Base-by-base conservation (phyloP, 108 stramenopile species). In the Fistulifera solaris region DNA sequence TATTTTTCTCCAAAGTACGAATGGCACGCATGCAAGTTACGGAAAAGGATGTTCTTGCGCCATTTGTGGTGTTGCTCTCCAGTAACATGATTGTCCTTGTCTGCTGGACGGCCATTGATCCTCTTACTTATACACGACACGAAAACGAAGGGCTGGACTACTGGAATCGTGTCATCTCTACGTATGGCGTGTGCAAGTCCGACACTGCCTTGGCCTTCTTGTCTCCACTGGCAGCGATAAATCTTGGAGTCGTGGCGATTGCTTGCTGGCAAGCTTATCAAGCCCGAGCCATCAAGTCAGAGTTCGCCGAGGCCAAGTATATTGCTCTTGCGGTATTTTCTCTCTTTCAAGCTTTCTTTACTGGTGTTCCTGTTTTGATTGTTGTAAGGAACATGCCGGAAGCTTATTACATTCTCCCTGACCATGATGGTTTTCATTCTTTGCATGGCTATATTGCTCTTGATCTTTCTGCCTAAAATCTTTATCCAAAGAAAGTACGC, bases 21-120 rank as follows among this genome's bases (percentile, higher is more conserved):
- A 16, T 45, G 17, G 50, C 44, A 26, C 58, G 63, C 18, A 26
- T 59, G 11, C 19, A 42, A 28, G 67, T 84, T 8, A 54, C 47
- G 38, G 57, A 53, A 11, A 58, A 52, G 47, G 77, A 80, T 44
- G 83, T 80, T 12, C 59, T 84, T 5, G 28, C 48, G 12, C 83
- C 83, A 3, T 73, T 77, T 40, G 38, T 57, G 11, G 23, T 63
- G 12, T 19, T 84, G 1, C 27, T 84, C 40, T 31, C 63, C 4
- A 42, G 46, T 0, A 80, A 73, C 48, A 16, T 64, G 2, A 48
- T 63, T 7, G 46, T 77, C 1, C 44, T 83, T 38, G 39, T 65
- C 48, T 49, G 28, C 15, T 83, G 82, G 82, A 78, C 77, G 22
- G 31, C 59, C 10, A 15, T 80, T 1, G 72, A 73, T 52, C 70